Evolutionary conservation across 1,139 yeast genomes (phyloP).

Genomic region (Lizanozyma gosingica): DNA sequence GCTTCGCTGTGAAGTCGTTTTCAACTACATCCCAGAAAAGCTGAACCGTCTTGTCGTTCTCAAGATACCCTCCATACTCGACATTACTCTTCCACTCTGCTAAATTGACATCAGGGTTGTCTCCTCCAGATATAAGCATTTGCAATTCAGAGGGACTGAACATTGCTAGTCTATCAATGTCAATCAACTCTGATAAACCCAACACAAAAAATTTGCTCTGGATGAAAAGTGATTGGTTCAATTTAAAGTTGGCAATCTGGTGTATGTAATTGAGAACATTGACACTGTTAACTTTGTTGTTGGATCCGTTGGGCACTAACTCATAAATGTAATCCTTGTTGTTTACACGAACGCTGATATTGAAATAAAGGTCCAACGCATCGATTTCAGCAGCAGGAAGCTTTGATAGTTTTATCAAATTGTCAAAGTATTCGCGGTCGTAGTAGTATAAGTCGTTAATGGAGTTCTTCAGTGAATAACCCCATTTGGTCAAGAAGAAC

Average conservation of each 20-base stretch:
- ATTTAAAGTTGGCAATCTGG: constrained; percentile 67
- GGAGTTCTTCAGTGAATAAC: constrained; percentile 40
- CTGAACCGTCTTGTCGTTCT: constrained; percentile 45
- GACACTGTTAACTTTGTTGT: constrained; percentile 43
- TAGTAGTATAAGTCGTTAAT: constrained; percentile 72
- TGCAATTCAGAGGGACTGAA: constrained; percentile 81
- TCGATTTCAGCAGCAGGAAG: constrained; percentile 52
- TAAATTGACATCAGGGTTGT: constrained; percentile 54
- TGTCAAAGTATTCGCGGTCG: constrained; percentile 60
- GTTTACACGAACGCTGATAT: constrained; percentile 40
- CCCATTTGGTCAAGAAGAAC: constrained; percentile 73
- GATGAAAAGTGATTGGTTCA: constrained; percentile 51
- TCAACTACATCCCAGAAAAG: constrained; percentile 70
- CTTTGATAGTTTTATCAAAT: constrained; percentile 51
- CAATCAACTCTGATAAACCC: constrained; percentile 64
- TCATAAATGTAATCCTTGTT: constrained; percentile 36
- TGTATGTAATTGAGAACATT: constrained; percentile 72
- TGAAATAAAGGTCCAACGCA: constrained; percentile 56
- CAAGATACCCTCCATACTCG: constrained; percentile 58
- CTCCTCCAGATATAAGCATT: constrained; percentile 77
- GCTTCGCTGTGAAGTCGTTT: constrained; percentile 50
- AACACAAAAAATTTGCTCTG: constrained; percentile 60
- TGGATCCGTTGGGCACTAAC: constrained; percentile 52
- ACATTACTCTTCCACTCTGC: constrained; percentile 58
- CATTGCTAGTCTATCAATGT: constrained; percentile 71